Evolutionary conservation across 2,329 filamentous ascomycete species (phyloP), one percentile per base, ranked within the genome.

Genomic region (Trichoderma atrobrunneum): DNA sequence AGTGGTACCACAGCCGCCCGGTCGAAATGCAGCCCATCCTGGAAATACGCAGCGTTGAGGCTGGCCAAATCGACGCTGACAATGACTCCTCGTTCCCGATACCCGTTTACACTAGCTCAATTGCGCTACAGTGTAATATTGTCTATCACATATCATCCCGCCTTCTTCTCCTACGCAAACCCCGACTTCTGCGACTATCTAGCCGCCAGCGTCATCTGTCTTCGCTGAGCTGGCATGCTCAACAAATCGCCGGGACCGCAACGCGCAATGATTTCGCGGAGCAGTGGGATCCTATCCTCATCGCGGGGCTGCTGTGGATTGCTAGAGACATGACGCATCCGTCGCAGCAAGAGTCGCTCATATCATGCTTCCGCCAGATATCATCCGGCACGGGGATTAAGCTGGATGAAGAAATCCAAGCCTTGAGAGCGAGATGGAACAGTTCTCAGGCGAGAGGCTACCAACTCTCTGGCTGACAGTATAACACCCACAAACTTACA

Each of bases 221-320:
- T 3, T 78, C 76, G 6, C 72, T 71, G 16, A 78, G 76, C 39
- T 75, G 79, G 79, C 79, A 80, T 30, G 77, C 75, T 2, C 78
- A 79, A 34, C 78, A 76, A 2, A 76, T 80, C 7, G 79, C 78
- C 0, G 78, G 78, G 3, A 64, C 78, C 7, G 77, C 75, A 16
- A 68, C 75, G 0, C 78, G 77, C 63, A 80, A 80, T 39, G 78
- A 74, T 18, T 79, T 79, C 51, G 72, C 74, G 0, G 79, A 80
- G 65, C 79, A 80, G 24, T 80, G 79, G 79, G 79, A 80, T 48
- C 79, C 79, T 2, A 75, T 80, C 4, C 72, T 79, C 2, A 68
- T 80, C 18, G 74, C 76, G 1, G 76, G 75, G 1, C 62, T 80
- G 2, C 62, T 80, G 10, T 73, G 76, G 18, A 73, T 78, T 57